A percentile compares a stretch with the other conserved stretches of the same genome.
Evolutionary conservation across 352 stramenopile genomes (phyloP).

Genomic region (Phytophthora pseudosyringae): DNA sequence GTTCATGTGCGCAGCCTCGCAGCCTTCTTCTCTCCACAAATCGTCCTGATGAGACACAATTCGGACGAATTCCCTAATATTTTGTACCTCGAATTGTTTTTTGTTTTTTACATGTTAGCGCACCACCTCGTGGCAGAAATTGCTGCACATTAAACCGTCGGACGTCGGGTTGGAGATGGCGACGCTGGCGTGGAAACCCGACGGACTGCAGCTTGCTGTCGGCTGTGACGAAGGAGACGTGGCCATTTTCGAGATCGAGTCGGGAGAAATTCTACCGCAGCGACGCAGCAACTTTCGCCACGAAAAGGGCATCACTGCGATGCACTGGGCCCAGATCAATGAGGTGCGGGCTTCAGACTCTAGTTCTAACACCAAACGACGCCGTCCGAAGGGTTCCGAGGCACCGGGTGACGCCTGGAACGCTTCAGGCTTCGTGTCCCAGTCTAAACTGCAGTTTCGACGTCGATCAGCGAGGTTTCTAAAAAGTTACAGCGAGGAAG

Average conservation of each 20-base stretch:
- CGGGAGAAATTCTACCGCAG: constrained; percentile 39
- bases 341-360: not conserved
- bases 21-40: not conserved
- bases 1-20: constrained; percentile 64
- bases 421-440: constrained; percentile 11
- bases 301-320: constrained; percentile 50
- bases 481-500: not conserved
- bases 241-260: constrained; percentile 73
- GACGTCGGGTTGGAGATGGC: constrained; percentile 64
- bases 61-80: too few species aligned
- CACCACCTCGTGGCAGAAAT: constrained; percentile 77
- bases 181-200: constrained; percentile 66
- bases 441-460: constrained; percentile 38
- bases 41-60: not conserved
- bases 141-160: constrained; percentile 72
- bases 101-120: constrained; percentile 40
- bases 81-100: not conserved
- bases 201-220: constrained; percentile 69
- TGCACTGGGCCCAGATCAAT: constrained; percentile 53
- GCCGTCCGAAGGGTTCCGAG: not conserved
- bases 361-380: constrained; percentile 13
- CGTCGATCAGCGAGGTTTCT: constrained; percentile 47
- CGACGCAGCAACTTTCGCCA: constrained; percentile 49
- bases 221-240: constrained; percentile 75
- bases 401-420: not conserved